Conservation (phyloP, 208 protist genomes). For the Trypanosoma lewisi region DNA sequence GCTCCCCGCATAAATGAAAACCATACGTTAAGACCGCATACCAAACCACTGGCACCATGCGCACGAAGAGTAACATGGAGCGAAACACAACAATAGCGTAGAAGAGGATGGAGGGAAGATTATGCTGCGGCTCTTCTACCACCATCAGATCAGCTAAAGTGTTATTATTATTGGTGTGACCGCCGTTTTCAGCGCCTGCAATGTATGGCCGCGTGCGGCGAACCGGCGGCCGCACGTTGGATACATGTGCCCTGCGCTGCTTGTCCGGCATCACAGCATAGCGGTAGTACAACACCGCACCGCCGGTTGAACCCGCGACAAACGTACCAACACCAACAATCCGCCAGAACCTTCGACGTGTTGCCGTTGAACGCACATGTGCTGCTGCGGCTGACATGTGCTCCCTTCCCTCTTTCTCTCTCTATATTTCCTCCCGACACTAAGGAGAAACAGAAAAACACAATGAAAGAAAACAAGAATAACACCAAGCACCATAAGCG, state of each 20-base stretch:
- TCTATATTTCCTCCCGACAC: not conserved
- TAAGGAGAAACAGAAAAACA: no score
- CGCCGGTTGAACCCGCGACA: conserved; percentile 11
- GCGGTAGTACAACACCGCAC: conserved; percentile 45
- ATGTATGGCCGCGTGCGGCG: conserved; percentile 60
- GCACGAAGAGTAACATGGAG: conserved; percentile 6
- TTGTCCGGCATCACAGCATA: conserved; percentile 36
- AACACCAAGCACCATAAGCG: no score
- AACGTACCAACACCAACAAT: conserved; percentile 28
- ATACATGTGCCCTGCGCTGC: conserved; percentile 17
- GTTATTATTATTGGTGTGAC: conserved; percentile 11
- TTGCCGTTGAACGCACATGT: conserved; percentile 1
- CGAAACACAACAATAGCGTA: conserved; percentile 21
- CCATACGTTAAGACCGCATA: conserved; percentile 52
- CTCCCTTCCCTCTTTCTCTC: not conserved
- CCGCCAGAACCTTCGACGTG: conserved; percentile 47
- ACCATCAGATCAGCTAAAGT: conserved; percentile 39
- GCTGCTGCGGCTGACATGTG: conserved; percentile 6
- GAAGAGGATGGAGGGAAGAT: conserved; percentile 1
- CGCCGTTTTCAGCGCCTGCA: conserved; percentile 37
- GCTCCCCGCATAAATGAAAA: conserved; percentile 47
- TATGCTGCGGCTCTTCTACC: conserved; percentile 26
- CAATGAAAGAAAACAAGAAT: no score
- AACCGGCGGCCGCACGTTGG: conserved; percentile 23
- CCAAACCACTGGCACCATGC: conserved; percentile 33